A percentile compares a stretch with the other conserved stretches of the same genome.
phyloP scores from a whole-genome alignment of 352 stramenopile genomes.

The Globisporangium iwayamae region DNA sequence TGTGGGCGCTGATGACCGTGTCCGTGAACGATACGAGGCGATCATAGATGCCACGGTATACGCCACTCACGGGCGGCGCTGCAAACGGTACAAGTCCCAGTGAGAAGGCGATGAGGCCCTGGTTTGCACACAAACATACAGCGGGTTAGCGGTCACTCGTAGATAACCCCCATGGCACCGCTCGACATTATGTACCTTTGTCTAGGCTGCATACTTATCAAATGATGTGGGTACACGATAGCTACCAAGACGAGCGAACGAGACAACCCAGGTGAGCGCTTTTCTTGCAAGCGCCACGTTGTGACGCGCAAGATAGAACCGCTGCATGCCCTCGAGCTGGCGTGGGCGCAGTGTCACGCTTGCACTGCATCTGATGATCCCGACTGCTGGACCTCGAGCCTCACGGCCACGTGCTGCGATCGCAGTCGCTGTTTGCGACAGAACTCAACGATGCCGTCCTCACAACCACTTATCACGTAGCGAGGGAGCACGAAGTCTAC shows the following conservation, averaged over 20 bases:
- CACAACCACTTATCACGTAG: neutral
- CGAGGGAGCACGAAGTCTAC: neutral
- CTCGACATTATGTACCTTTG: neutral
- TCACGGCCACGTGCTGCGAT: neutral
- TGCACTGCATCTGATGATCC: neutral
- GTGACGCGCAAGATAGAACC: neutral
- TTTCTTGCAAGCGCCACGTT: neutral
- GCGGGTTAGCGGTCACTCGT: neutral
- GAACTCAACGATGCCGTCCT: neutral
- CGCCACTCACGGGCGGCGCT: neutral
- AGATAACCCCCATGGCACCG: neutral
- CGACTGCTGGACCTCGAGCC: neutral
- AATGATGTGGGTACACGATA: neutral
- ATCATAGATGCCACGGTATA: neutral
- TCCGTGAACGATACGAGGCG: conserved; percentile 8
- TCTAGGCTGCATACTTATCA: neutral
- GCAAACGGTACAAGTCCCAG: neutral
- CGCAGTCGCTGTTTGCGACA: neutral
- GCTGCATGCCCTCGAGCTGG: neutral
- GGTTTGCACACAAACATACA: neutral
- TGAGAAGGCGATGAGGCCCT: neutral
- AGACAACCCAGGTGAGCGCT: neutral
- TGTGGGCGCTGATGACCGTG: neutral
- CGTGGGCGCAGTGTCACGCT: neutral
- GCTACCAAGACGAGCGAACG: neutral